A percentile compares a stretch with the other conserved stretches of the same genome.
phyloP scores from a whole-genome alignment of 1,284 basidiomycete species.

The Rhodotorula glutinis region DNA sequence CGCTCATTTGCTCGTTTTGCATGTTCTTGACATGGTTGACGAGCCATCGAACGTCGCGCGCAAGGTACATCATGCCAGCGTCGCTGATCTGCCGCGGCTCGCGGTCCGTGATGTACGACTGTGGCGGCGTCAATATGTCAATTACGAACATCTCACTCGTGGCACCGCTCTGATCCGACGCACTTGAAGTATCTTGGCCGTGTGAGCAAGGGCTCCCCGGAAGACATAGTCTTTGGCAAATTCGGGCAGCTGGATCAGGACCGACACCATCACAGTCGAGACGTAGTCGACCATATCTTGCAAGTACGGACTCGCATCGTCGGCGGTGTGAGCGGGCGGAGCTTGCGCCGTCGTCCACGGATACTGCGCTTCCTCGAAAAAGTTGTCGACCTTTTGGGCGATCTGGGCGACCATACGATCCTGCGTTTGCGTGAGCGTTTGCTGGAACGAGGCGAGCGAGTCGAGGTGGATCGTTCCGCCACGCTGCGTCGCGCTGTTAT shows the following conservation, averaged over 20 bases:
- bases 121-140: constrained; percentile 1
- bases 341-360: constrained; percentile 66
- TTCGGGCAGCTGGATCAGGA: constrained; percentile 70
- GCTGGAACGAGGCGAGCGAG: constrained; percentile 65
- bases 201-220: constrained; percentile 75
- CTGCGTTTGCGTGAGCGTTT: constrained; percentile 67
- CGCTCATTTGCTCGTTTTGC: constrained; percentile 56
- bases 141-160: not conserved
- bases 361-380: constrained; percentile 91
- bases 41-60: constrained; percentile 42
- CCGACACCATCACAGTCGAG: constrained; percentile 90
- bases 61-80: constrained; percentile 55
- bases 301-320: constrained; percentile 81
- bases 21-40: constrained; percentile 33
- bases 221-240: constrained; percentile 84
- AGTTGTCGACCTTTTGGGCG: constrained; percentile 89
- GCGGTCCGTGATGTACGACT: constrained; percentile 74
- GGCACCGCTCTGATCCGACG: constrained; percentile 11
- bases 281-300: constrained; percentile 95
- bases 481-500: constrained; percentile 67
- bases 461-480: constrained; percentile 73
- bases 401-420: constrained; percentile 78
- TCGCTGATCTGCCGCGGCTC: constrained; percentile 82
- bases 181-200: constrained; percentile 83
- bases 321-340: constrained; percentile 3